These are phyloP conservation scores for Tulasnella calospora DNA, from an alignment of 768 basidiomycete species.

Conservation along the genomic window DNA sequence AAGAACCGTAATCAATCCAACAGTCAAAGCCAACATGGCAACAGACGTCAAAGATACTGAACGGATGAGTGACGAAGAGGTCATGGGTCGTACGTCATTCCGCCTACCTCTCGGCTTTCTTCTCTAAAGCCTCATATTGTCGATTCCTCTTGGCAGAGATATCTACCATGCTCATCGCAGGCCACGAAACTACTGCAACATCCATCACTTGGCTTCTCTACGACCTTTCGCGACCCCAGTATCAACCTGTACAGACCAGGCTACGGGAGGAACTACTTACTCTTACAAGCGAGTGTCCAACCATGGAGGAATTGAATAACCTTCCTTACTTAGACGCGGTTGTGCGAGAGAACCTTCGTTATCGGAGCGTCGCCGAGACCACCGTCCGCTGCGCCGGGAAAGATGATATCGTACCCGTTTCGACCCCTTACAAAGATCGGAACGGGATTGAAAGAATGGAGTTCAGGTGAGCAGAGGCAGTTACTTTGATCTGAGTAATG, in stretches of 20 bases:
- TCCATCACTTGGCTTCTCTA: slow-evolving; percentile 57
- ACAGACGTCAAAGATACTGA: slow-evolving; percentile 35
- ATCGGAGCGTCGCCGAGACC: slow-evolving; percentile 3
- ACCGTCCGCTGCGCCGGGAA: slow-evolving; percentile 14
- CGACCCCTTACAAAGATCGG: slow-evolving; percentile 21
- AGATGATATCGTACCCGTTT: slow-evolving; percentile 24
- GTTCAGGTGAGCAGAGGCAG: not conserved
- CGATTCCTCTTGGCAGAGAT: slow-evolving; percentile 43
- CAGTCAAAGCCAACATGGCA: slow-evolving; percentile 38
- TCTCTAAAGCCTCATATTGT: not conserved
- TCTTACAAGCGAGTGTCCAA: slow-evolving; percentile 26
- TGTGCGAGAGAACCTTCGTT: slow-evolving; percentile 29
- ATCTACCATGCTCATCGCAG: slow-evolving; percentile 56
- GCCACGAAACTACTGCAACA: slow-evolving; percentile 52
- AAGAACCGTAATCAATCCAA: not conserved
- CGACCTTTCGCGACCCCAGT: slow-evolving; percentile 42
- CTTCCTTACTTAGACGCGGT: slow-evolving; percentile 36
- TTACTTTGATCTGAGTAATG: not conserved
- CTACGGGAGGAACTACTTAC: slow-evolving; percentile 54
- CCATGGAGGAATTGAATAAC: slow-evolving; percentile 33
- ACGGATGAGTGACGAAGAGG: slow-evolving; percentile 37
- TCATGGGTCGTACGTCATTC: slow-evolving; percentile 31
- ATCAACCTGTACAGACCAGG: slow-evolving; percentile 48
- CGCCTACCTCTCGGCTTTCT: not conserved
- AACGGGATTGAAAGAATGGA: slow-evolving; percentile 17